Percentiles rank a stretch among this genome's conserved stretches.
These are phyloP conservation scores for Fusarium multiceps DNA, from an alignment of 2,329 filamentous ascomycete species.

Conservation along the genomic window DNA sequence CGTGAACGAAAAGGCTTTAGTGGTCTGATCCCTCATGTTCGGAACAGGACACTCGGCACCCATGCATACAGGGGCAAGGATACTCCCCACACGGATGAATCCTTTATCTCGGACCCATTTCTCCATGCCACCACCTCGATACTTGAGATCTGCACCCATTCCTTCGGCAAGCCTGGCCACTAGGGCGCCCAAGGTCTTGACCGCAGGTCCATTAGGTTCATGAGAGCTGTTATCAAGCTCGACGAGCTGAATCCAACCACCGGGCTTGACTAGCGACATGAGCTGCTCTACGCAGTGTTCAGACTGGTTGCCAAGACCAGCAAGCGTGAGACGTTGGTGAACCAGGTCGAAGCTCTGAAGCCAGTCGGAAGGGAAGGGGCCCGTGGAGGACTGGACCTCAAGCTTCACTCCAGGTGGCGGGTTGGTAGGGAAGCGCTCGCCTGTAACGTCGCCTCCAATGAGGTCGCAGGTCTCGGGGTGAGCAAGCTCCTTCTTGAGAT, in stretches of 20 bases:
- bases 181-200: neutral
- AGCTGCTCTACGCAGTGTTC: neutral
- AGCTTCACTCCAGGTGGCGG: neutral
- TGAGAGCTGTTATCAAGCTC: neutral
- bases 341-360: neutral
- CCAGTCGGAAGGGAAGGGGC: neutral
- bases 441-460: neutral
- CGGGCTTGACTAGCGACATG: neutral
- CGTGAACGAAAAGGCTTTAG: neutral
- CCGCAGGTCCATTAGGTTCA: neutral
- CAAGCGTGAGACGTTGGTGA: neutral
- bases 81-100: neutral
- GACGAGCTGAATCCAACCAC: neutral
- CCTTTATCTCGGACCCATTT: neutral
- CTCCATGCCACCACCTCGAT: neutral
- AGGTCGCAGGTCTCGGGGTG: neutral
- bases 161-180: neutral
- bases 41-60: neutral
- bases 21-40: neutral
- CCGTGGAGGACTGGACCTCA: neutral
- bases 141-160: neutral
- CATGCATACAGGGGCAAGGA: neutral
- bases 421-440: neutral
- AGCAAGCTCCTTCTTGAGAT: neutral
- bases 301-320: neutral